Evolutionary conservation across 148 eudicot species (phyloP), one percentile per base, ranked within the genome.

Genomic region (Polygonum aviculare): DNA sequence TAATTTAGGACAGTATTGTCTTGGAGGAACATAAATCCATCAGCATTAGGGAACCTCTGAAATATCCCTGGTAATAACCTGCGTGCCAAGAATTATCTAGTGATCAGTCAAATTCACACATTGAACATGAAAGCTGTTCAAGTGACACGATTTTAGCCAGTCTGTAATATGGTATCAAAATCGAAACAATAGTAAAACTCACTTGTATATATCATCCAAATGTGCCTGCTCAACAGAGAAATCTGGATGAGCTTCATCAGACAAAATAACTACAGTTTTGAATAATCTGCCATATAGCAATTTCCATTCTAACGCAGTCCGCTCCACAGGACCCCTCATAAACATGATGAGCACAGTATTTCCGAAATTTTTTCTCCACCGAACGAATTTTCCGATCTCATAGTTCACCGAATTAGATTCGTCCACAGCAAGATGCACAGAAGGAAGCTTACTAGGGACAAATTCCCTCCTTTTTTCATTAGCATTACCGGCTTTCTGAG

Each of bases 1-100:
- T 89, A 89, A 77, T 89, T 89, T 73, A 89, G 87, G 78, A 89
- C 74, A 11, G 90, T 89, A 80, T 89, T 82, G 59, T 89, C 93
- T 33, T 84, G 83, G 35, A 89, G 87, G 82, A 87, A 87, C 63
- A 89, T 31, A 83, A 89, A 89, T 57, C 93, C 93, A 41, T 89
- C 93, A 6, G 93, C 93, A 72, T 84, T 86, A 45, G 84, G 16
- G 78, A 51, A 89, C 78, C 87, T 81, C 33, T 81, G 79, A 41
- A 89, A 86, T 80, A 81, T 76, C 10, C 79, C 69, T 3, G 86
- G 86, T 35, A 87, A 77, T 54, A 82, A 81, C 89, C 93, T 89
- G 86, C 47, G 57, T 74, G 55, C 11, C 38, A 74, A 3, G 12
- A 26, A 38, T 22, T 41, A 72, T 41, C 44, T 12, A 35, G 38